Conservation (phyloP, 768 basidiomycete genomes). For the Russula sp. region DNA sequence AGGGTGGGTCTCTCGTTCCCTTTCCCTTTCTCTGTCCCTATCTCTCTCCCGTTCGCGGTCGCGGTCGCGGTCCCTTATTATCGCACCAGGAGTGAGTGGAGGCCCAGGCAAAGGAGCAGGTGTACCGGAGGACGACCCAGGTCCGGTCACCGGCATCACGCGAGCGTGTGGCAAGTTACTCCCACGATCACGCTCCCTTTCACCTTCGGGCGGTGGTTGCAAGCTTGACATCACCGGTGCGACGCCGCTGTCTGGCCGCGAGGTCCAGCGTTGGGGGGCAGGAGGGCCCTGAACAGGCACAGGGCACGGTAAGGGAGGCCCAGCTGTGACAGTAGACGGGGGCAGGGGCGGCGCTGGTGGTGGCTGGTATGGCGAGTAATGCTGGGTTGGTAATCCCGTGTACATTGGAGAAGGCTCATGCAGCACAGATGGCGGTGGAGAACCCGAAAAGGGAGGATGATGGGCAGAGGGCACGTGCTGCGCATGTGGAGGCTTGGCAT, state of each 20-base stretch:
- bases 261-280: slow-evolving; percentile 20
- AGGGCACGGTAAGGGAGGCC: slow-evolving; percentile 12
- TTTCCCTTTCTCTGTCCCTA: slow-evolving; percentile 24
- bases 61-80: slow-evolving; percentile 16
- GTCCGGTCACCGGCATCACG: slow-evolving; percentile 5
- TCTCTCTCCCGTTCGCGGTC: slow-evolving; percentile 24
- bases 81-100: slow-evolving; percentile 5
- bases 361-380: slow-evolving; percentile 22
- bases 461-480: slow-evolving; percentile 16
- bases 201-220: slow-evolving; percentile 24
- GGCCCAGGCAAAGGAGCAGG: slow-evolving; percentile 17
- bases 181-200: slow-evolving; percentile 23
- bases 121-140: slow-evolving; percentile 12
- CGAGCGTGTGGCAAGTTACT: slow-evolving; percentile 10
- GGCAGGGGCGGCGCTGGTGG: slow-evolving; percentile 26
- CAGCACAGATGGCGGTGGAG: slow-evolving; percentile 17
- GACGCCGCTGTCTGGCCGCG: slow-evolving; percentile 7
- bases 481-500: slow-evolving; percentile 11
- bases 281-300: slow-evolving; percentile 16
- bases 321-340: slow-evolving; percentile 14
- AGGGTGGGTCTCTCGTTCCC: slow-evolving; percentile 19
- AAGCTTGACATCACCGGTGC: slow-evolving; percentile 33
- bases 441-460: slow-evolving; percentile 20
- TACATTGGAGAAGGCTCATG: slow-evolving; percentile 32
- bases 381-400: slow-evolving; percentile 23